Evolutionary conservation across 2,329 filamentous ascomycete species (phyloP).

Genomic region (Neofusicoccum sp.): DNA sequence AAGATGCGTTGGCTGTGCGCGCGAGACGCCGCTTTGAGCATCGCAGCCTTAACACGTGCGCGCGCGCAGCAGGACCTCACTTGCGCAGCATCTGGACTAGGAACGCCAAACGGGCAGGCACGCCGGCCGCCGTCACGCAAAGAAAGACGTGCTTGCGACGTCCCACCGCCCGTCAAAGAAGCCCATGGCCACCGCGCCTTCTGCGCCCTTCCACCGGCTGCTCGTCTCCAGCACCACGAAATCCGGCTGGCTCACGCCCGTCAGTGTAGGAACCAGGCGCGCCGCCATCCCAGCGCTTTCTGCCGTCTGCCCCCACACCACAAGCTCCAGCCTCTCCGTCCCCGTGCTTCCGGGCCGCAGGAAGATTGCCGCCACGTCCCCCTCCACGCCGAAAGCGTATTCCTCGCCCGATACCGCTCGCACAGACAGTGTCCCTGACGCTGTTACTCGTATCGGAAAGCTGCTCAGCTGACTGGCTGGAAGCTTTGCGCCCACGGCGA

Average conservation of each 20-base stretch:
- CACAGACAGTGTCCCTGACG: not conserved
- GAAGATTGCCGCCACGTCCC: conserved; percentile 51
- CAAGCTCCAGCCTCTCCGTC: conserved; percentile 51
- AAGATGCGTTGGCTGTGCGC: not conserved
- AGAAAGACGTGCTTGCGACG: conserved; percentile 48
- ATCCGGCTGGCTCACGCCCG: conserved; percentile 58
- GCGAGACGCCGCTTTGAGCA: not conserved
- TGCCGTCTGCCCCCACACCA: conserved; percentile 55
- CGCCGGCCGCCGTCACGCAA: conserved; percentile 23
- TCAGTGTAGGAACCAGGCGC: conserved; percentile 54
- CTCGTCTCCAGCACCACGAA: conserved; percentile 51
- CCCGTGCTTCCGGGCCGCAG: conserved; percentile 42
- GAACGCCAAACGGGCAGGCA: not conserved
- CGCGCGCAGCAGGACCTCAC: not conserved
- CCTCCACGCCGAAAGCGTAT: conserved; percentile 30
- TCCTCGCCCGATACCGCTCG: conserved; percentile 21
- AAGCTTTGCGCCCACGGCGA: conserved; percentile 31
- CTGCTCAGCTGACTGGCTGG: conserved; percentile 22
- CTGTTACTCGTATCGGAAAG: conserved; percentile 33
- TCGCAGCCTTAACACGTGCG: not conserved
- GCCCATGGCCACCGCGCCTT: conserved; percentile 53
- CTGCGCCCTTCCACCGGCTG: conserved; percentile 52
- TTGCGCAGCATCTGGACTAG: not conserved
- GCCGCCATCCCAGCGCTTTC: conserved; percentile 50
- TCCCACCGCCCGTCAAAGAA: conserved; percentile 57